A percentile compares a stretch with the other conserved stretches of the same genome.
These are phyloP conservation scores for Cercophora sp. DNA, from an alignment of 495 filamentous ascomycete species.

Conservation along the genomic window DNA sequence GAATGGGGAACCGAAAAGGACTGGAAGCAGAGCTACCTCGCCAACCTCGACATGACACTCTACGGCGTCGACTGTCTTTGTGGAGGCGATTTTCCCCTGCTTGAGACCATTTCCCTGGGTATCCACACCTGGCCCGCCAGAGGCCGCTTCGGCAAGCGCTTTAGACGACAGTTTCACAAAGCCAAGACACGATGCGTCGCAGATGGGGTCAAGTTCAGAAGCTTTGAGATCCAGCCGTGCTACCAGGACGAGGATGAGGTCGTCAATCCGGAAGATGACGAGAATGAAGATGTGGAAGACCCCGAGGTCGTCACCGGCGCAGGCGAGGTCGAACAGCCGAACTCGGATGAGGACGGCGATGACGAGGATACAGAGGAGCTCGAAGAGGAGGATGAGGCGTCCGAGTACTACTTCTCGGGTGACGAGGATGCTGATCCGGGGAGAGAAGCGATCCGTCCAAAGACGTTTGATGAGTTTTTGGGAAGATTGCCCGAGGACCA, in stretches of 20 bases:
- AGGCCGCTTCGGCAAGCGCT: conserved; percentile 27
- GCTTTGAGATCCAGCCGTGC: conserved; percentile 28
- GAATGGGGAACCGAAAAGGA: conserved; percentile 32
- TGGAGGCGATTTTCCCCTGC: conserved; percentile 11
- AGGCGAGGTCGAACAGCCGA: not conserved
- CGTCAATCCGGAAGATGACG: conserved; percentile 16
- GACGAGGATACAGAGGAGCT: conserved; percentile 26
- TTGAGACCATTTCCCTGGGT: conserved; percentile 26
- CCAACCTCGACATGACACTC: conserved; percentile 32
- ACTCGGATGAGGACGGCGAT: conserved; percentile 12
- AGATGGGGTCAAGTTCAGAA: conserved; percentile 27
- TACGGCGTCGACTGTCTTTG: conserved; percentile 30
- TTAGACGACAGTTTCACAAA: conserved; percentile 27
- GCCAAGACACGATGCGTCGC: conserved; percentile 20
- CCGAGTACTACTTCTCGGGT: conserved; percentile 33
- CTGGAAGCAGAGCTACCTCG: conserved; percentile 32
- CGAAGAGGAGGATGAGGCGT: conserved; percentile 35
- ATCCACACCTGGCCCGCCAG: conserved; percentile 37
- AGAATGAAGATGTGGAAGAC: conserved; percentile 18
- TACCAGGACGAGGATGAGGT: conserved; percentile 32
- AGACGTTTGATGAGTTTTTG: conserved; percentile 29
- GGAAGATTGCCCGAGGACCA: conserved; percentile 30
- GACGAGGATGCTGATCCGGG: conserved; percentile 32
- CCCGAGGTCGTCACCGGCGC: conserved; percentile 15
- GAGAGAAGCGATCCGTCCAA: conserved; percentile 27